Evolutionary conservation across 805 yeast species (phyloP), one percentile per base, ranked within the genome.

Genomic region (Grigorovia transvaalensis): DNA sequence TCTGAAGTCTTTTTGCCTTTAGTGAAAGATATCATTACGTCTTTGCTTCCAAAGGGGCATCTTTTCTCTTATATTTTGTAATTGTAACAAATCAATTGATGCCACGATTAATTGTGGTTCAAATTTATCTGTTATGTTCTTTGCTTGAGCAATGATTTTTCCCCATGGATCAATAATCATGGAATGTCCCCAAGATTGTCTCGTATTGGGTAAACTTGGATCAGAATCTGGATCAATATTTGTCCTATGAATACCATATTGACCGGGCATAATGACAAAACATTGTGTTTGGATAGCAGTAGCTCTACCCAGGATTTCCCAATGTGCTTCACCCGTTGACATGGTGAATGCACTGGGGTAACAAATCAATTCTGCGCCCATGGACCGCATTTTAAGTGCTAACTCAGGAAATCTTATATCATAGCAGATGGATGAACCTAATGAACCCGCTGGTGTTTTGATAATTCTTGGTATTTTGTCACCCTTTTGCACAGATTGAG

Each of bases 111-210:
- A 55, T 15, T 69, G 68, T 0, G 75, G 72, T 6, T 33, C 38
- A 8, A 33, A 58, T 0, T 71, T 75, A 9, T 74, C 66, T 45
- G 82, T 75, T 13, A 82, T n/a, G n/a, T n/a, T 62, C 56, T 77
- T 81, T 19, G 78, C 69, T 54, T 80, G 78, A 1, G 87, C 84
- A 4, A 91, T 54, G 1, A 88, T 74, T 0, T 79, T 74, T 0
- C 98, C 99, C 88, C 95, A 87, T 0, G 99, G 98, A 57, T 86
- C 91, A n/a, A 91, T 77, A 4, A 89, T 81, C 56, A 89, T 72
- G 0, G 95, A 77, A 60, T 88, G 91, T 0, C 99, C 99, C 69
- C 82, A 91, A 55, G 96, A 85, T 52, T 79, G 76, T 52, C 98
- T 47, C 46, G 38, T n/a, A 20, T 48, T 47, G 0, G 52, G 17